phyloP scores from a whole-genome alignment of 2,329 filamentous ascomycete genomes.

The Penicillium decumbens region DNA sequence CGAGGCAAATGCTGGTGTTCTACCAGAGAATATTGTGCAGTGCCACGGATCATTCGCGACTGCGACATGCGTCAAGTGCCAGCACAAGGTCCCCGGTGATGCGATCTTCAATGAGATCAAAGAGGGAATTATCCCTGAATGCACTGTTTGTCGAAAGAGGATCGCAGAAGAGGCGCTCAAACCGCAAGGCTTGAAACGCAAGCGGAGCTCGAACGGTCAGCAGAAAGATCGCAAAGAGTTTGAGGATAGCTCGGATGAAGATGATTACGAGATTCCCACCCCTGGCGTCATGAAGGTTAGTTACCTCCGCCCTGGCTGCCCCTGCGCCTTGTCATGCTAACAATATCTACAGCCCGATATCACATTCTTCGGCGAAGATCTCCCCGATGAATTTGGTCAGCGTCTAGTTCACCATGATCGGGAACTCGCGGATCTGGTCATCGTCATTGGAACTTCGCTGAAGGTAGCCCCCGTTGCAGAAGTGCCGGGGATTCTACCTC shows the following conservation, averaged over 20 bases:
- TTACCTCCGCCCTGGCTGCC: neutral
- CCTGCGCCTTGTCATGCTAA: neutral
- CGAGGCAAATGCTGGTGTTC: constrained; percentile 79
- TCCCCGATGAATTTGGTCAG: constrained; percentile 76
- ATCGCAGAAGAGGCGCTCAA: constrained; percentile 44
- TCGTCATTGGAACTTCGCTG: constrained; percentile 93
- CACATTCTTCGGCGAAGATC: constrained; percentile 90
- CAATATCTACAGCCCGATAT: constrained; percentile 67
- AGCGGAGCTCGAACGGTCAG: constrained; percentile 47
- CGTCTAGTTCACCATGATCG: constrained; percentile 78
- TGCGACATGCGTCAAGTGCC: constrained; percentile 80
- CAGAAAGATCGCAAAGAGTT: constrained; percentile 53
- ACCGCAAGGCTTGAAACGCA: constrained; percentile 49
- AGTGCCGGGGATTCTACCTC: constrained; percentile 73
- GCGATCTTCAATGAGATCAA: constrained; percentile 75
- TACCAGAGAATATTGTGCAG: constrained; percentile 77
- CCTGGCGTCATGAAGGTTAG: constrained; percentile 73
- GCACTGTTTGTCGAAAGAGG: constrained; percentile 61
- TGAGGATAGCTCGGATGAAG: constrained; percentile 54
- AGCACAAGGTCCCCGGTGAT: constrained; percentile 67
- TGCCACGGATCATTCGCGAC: constrained; percentile 96
- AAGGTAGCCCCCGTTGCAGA: constrained; percentile 95
- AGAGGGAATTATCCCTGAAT: constrained; percentile 70
- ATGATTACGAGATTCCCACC: constrained; percentile 60
- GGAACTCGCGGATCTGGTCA: constrained; percentile 76